phyloP scores from a whole-genome alignment of 768 basidiomycete genomes.

The Tylopilus rubrobrunneus region DNA sequence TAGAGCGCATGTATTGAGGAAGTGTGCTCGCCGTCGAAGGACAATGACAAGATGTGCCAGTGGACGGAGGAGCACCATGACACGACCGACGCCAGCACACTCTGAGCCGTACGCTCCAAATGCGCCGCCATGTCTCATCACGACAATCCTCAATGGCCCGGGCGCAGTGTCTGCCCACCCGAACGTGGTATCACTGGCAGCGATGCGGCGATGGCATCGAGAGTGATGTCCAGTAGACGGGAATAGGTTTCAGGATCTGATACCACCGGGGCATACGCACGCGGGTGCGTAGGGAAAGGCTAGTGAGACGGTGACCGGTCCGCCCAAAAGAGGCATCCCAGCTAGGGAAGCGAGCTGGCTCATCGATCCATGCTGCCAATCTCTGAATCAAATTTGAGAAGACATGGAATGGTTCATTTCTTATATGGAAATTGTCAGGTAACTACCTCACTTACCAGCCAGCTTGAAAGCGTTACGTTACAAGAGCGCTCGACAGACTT shows the following conservation, averaged over 20 bases:
- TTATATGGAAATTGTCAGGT: too few species aligned
- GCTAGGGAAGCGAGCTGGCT: too few species aligned
- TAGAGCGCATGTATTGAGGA: constrained; percentile 4
- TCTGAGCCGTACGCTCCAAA: constrained; percentile 1
- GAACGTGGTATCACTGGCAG: background rate
- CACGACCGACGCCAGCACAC: background rate
- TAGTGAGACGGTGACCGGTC: too few species aligned
- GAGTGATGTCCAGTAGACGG: constrained; percentile 8
- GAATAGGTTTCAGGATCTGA: background rate
- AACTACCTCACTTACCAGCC: too few species aligned
- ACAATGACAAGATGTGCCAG: constrained; percentile 3
- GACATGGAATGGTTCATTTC: too few species aligned
- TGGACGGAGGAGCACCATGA: constrained; percentile 6
- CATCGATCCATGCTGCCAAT: too few species aligned
- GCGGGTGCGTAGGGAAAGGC: too few species aligned
- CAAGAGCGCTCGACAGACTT: too few species aligned
- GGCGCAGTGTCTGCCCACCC: constrained; percentile 1
- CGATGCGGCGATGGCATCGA: background rate
- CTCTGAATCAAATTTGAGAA: too few species aligned
- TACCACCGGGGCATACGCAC: too few species aligned
- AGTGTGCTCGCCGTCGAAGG: constrained; percentile 4
- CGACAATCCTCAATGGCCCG: constrained; percentile 4
- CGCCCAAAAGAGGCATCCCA: too few species aligned
- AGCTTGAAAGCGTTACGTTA: too few species aligned
- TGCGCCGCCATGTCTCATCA: constrained; percentile 1